Evolutionary conservation across 805 yeast genomes (phyloP).

Genomic region (Brettanomyces naardenensis): DNA sequence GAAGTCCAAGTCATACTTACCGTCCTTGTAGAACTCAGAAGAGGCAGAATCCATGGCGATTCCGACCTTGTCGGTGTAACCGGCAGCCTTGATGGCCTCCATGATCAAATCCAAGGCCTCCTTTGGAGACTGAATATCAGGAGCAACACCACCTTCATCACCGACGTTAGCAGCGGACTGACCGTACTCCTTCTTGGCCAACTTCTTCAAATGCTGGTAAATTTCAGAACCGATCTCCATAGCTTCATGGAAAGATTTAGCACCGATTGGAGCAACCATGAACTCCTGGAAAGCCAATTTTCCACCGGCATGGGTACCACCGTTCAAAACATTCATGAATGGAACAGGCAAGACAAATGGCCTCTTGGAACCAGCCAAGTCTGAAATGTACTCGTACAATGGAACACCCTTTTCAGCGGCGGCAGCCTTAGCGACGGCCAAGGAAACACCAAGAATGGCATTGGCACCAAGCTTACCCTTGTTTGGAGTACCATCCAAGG

Average conservation of each 20-base stretch:
- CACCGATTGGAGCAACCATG: constrained; percentile 96
- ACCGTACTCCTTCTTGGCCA: constrained; percentile 94
- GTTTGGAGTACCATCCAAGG: constrained; percentile 95
- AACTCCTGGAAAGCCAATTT: constrained; percentile 98
- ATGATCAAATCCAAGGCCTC: constrained; percentile 95
- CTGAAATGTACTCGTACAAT: constrained; percentile 86
- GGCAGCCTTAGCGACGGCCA: constrained; percentile 96
- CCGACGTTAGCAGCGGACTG: constrained; percentile 99
- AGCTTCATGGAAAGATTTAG: constrained; percentile 88
- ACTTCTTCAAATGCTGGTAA: constrained; percentile 90
- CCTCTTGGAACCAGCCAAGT: constrained; percentile 63
- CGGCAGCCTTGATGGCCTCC: constrained; percentile 85
- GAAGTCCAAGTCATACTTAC: constrained; percentile 96
- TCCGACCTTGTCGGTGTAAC: constrained; percentile 86
- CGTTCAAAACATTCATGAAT: constrained; percentile 97
- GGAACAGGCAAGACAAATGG: constrained; percentile 98
- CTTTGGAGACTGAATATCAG: constrained; percentile 88
- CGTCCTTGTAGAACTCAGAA: constrained; percentile 95
- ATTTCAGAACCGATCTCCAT: constrained; percentile 96
- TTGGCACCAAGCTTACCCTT: constrained; percentile 97
- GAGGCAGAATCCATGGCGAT: constrained; percentile 97
- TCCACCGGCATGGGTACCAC: constrained; percentile 99
- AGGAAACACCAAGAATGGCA: constrained; percentile 96
- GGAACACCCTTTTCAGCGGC: constrained; percentile 95
- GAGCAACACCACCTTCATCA: constrained; percentile 99